Evolutionary conservation across 176 grass and related monocot species (phyloP).

Genomic region (Eleusine coracana): DNA sequence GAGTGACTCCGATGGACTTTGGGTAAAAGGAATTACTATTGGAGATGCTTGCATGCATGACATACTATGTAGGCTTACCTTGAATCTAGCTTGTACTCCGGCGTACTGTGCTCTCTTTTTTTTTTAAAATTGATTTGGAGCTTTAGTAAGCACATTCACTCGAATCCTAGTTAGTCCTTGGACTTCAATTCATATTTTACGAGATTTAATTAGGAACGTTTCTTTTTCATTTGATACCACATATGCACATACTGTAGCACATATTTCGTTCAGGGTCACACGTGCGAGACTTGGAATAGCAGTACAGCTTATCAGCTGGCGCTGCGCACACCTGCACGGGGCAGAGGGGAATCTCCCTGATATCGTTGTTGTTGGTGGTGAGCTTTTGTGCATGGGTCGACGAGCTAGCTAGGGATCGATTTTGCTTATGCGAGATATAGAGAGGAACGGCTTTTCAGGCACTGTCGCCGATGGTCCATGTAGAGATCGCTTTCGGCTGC

Average conservation of each 20-base stretch:
- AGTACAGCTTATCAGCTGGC: not conserved
- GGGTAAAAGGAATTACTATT: not conserved
- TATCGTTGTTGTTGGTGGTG: not conserved
- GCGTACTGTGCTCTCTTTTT: no score
- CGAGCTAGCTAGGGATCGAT: not conserved
- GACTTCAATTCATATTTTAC: no score
- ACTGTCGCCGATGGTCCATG: conserved; percentile 9
- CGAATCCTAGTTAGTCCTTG: no score
- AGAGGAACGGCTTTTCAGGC: conserved; percentile 35
- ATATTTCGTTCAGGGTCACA: not conserved
- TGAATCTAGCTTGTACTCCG: no score
- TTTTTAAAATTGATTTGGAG: no score
- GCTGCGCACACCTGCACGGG: not conserved
- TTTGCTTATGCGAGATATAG: no score
- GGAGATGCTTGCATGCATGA: no score
- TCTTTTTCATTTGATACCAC: not conserved
- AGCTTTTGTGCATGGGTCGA: not conserved
- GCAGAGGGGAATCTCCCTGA: not conserved
- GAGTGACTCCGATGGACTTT: not conserved
- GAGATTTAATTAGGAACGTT: no score
- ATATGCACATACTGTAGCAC: not conserved
- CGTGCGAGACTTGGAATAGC: not conserved
- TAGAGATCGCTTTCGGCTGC: conserved; percentile 31
- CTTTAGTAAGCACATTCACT: no score
- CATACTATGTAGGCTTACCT: no score